These are phyloP conservation scores for Acanthochlamys bracteata DNA, from an alignment of 106 monocot species.

Conservation along the genomic window DNA sequence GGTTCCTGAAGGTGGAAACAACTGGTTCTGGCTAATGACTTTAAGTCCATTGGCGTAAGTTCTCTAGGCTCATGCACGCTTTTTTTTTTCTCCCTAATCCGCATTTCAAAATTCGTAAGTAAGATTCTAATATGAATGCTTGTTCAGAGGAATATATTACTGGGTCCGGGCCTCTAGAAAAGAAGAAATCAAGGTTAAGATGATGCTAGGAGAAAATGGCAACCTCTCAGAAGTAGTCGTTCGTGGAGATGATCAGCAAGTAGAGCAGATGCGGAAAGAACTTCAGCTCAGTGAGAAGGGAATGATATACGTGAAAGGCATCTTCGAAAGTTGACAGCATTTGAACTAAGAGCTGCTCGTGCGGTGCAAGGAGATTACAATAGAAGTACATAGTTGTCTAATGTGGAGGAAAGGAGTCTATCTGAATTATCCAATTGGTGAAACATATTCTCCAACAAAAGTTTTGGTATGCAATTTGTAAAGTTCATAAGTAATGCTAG, in stretches of 20 bases:
- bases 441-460: no score
- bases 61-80: background rate
- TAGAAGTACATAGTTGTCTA: no score
- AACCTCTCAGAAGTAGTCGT: slow-evolving; percentile 72
- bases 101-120: no score
- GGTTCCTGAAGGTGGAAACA: slow-evolving; percentile 83
- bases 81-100: no score
- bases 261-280: slow-evolving; percentile 85
- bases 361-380: no score
- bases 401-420: no score
- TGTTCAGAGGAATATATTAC: slow-evolving; percentile 69
- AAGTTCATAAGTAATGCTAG: no score
- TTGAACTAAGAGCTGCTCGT: no score
- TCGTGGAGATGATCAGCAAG: slow-evolving; percentile 79
- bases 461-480: no score
- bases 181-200: slow-evolving; percentile 94
- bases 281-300: slow-evolving; percentile 76
- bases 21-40: slow-evolving; percentile 83
- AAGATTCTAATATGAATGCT: background rate
- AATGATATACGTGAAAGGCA: slow-evolving; percentile 88
- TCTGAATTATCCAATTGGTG: no score
- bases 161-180: slow-evolving; percentile 78
- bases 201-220: slow-evolving; percentile 57
- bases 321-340: slow-evolving; percentile 48
- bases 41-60: slow-evolving; percentile 76